Evolutionary conservation across 1,284 basidiomycete species (phyloP), one percentile per base, ranked within the genome.

Genomic region (Ceratobasidium sp.): DNA sequence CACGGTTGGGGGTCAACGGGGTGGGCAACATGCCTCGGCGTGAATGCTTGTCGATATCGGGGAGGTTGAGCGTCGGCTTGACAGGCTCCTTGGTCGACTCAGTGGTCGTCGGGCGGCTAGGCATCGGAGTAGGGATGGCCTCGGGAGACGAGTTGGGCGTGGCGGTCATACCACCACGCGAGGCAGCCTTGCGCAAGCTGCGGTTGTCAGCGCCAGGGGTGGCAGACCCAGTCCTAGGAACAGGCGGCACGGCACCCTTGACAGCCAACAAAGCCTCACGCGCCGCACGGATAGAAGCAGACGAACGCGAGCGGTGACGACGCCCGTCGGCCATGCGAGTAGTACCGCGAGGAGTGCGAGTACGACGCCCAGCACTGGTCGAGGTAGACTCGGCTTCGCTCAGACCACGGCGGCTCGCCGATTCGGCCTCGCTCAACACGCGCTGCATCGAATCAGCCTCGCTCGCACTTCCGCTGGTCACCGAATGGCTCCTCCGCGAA

Each of bases 371-470:
- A 15, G 45, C 10, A 20, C 45, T 47, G n/a, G 8, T 50, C 34
- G 29, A 25, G 27, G 58, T 50, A 20, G 62, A 42, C 20, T 65
- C 62, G 25, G 47, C 49, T 38, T 65, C 50, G 15, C 47, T 49
- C 29, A 35, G 27, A 10, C 43, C 49, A 47, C 49, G 42, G 20
- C 55, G 54, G n/a, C 34, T 45, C 45, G 52, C 49, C 31, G 68
- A 62, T 10, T 65, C 38, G 50, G 47, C 55, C 27, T 70, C 53
- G 35, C 53, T 58, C 53, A 70, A 38, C 35, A 67, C 50, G 32
- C 71, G 69, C 52, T 67, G 62, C 17, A 56, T 69, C 49, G 62
- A 65, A 22, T 65, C 62, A 20, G 49, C 62, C 50, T 65, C 62
- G 17, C 62, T 65, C 17, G 62, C 38, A 31, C 62, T 65, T 6